Percentiles rank a stretch among this genome's conserved stretches.
phyloP scores from a whole-genome alignment of 768 basidiomycete genomes.

The Suillus sp. region DNA sequence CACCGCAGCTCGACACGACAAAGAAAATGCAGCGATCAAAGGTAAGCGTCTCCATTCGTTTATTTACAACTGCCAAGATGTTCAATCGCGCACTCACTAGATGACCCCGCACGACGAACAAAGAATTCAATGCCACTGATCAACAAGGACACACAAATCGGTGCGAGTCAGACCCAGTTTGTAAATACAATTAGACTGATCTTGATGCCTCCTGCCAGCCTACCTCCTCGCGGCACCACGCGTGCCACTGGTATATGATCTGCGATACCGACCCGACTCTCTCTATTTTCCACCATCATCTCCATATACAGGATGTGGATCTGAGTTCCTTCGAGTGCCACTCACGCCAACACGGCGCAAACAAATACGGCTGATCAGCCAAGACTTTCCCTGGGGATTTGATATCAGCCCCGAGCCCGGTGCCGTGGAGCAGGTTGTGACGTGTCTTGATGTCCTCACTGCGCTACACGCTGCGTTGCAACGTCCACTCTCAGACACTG shows the following conservation, averaged over 20 bases:
- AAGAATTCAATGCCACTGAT: background rate
- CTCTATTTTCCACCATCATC: slow-evolving; percentile 4
- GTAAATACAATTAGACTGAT: background rate
- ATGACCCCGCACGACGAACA: background rate
- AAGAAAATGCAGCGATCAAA: slow-evolving; percentile 4
- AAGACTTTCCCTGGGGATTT: slow-evolving; percentile 16
- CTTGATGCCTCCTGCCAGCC: background rate
- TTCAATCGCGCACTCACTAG: background rate
- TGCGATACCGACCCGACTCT: slow-evolving; percentile 6
- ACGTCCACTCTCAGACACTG: slow-evolving; percentile 11
- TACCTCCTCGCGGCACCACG: slow-evolving; percentile 5
- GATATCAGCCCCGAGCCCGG: background rate
- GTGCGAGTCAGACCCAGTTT: background rate
- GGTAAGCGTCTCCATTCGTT: background rate
- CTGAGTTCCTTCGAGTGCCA: slow-evolving; percentile 7
- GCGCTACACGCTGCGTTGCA: slow-evolving; percentile 12
- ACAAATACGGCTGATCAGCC: slow-evolving; percentile 12
- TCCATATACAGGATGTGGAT: background rate
- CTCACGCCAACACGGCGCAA: background rate
- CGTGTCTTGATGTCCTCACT: slow-evolving; percentile 12
- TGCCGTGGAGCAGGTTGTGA: background rate
- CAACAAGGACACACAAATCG: background rate
- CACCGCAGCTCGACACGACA: slow-evolving; percentile 9
- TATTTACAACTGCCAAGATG: background rate
- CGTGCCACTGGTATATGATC: slow-evolving; percentile 12